phyloP scores from a whole-genome alignment of 306 rosid species.

The Vachellia pachyceras region DNA sequence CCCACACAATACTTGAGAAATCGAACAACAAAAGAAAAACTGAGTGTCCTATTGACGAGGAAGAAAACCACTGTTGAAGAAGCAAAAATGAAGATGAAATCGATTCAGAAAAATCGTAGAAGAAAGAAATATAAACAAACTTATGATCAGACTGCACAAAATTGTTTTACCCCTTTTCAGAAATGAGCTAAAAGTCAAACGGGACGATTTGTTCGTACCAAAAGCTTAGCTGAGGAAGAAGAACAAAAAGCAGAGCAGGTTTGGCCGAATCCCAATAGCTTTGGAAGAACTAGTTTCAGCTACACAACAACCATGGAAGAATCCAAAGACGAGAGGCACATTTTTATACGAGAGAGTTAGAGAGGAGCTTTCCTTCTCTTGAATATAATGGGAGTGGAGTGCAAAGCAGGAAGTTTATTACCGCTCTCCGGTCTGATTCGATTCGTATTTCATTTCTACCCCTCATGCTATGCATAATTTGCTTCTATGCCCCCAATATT shows the following conservation, averaged over 20 bases:
- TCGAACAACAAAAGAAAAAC: neutral
- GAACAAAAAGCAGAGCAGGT: constrained; percentile 14
- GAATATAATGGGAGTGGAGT: neutral
- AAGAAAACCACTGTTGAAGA: neutral
- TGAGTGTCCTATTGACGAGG: neutral
- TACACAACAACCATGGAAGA: constrained; percentile 1
- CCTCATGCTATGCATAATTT: neutral
- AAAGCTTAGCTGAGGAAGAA: constrained; percentile 1
- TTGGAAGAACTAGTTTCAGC: neutral
- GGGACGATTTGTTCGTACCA: constrained; percentile 42
- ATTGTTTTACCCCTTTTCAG: neutral
- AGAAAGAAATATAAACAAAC: neutral
- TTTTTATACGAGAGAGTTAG: neutral
- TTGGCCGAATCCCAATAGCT: constrained; percentile 23
- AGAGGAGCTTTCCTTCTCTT: neutral
- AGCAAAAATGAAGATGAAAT: neutral
- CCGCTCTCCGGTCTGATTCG: neutral
- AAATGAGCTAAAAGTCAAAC: constrained; percentile 20
- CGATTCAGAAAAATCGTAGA: neutral
- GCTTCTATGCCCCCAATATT: neutral
- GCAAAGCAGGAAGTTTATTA: neutral
- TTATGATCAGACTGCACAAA: constrained; percentile 13
- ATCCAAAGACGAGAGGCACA: neutral
- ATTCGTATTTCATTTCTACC: neutral
- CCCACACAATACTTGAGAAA: neutral